These are phyloP conservation scores for Jimgerdemannia flammicorona DNA, from an alignment of 192 early-diverging fungal genomes.

Conservation along the genomic window DNA sequence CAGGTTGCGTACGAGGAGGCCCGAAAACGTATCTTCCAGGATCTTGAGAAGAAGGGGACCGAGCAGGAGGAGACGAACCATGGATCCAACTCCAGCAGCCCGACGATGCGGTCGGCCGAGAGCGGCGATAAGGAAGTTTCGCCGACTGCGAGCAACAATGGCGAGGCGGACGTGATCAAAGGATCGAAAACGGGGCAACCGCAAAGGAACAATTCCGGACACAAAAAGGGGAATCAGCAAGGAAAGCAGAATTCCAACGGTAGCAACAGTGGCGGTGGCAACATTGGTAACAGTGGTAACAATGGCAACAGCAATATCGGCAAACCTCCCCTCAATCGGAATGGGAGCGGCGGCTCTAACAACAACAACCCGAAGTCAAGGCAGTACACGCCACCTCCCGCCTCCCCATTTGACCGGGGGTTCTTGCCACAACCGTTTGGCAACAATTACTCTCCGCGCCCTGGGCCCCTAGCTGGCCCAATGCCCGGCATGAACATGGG, in stretches of 20 bases:
- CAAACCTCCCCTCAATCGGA: not conserved
- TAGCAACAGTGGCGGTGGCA: not conserved
- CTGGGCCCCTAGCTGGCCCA: not conserved
- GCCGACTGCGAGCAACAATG: not conserved
- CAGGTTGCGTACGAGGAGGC: constrained; percentile 68
- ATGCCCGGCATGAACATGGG: not conserved
- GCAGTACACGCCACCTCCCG: not conserved
- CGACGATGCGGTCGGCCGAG: not conserved
- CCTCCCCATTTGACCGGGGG: not conserved
- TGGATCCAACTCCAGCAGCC: not conserved
- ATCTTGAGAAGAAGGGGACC: not conserved
- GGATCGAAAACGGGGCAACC: not conserved
- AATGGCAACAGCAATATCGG: not conserved
- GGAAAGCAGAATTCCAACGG: not conserved
- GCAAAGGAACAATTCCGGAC: not conserved
- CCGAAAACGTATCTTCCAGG: constrained; percentile 64
- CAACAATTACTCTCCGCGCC: not conserved
- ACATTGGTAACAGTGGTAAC: not conserved
- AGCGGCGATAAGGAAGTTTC: not conserved
- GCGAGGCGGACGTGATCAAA: not conserved
- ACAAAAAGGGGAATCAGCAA: not conserved
- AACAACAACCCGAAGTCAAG: not conserved
- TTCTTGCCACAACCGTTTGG: not conserved
- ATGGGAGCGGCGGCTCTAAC: not conserved
- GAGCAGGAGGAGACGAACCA: constrained; percentile 19